Evolutionary conservation across 1,284 basidiomycete genomes (phyloP), one percentile per base, ranked within the genome.

Genomic region (Chiua sp.): DNA sequence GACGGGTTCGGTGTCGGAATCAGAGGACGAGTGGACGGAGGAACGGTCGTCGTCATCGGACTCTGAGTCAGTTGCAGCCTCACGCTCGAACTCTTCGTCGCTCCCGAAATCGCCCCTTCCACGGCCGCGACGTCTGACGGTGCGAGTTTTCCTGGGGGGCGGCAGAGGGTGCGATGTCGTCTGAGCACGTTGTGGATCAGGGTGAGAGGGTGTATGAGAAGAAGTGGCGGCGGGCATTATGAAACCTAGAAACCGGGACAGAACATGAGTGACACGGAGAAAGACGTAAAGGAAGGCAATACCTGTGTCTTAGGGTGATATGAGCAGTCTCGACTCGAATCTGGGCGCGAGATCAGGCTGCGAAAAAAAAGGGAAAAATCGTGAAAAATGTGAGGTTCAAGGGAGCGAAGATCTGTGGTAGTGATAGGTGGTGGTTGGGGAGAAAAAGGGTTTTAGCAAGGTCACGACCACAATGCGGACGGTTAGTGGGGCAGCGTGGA

Each of bases 61-160:
- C 53, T 79, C 85, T 15, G 88, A 87, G 72, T 91, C 89, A 37
- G 88, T 85, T 65, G 78, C 83, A 13, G 78, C 80, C 74, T 88
- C 88, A 60, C 90, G 80, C 76, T 84, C 84, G 60, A 92, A 80
- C 73, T 91, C 90, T 28, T 92, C 90, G 65, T 91, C 90, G 64
- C 88, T 91, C 57, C 84, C 86, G 35, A 85, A 77, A 33, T 76
- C 82, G 60, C 78, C 77, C 65, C 78, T 80, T 8, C 78, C 86
- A 66, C 87, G 81, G 49, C 87, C 87, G 67, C 89, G 73, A 60
- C 82, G 76, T 63, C 76, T 75, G 49, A 77, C 72, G 32, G 73
- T 62, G 54, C 82, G 75, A 30, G 77, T 74, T 66, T 79, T 80
- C 92, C 91, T 77, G 86, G 55, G 53, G 35, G 62, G 68, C 42